phyloP scores from a whole-genome alignment of 306 rosid genomes.

The Cucurbita moschata region DNA sequence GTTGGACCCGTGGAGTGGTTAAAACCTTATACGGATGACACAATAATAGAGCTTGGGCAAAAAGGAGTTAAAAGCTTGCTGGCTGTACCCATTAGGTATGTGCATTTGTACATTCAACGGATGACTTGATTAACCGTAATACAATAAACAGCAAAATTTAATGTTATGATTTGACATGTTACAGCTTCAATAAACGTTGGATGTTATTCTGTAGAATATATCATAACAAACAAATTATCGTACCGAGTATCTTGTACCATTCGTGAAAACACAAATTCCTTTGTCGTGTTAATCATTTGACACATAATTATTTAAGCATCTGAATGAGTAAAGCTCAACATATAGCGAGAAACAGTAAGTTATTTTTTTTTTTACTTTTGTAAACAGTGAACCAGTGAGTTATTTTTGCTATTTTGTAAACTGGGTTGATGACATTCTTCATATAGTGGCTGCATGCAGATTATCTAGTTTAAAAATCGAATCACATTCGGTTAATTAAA shows the following conservation, averaged over 20 bases:
- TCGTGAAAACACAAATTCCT: neutral
- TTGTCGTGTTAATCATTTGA: neutral
- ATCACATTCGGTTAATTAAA: neutral
- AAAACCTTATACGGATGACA: constrained; percentile 94
- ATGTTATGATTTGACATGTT: neutral
- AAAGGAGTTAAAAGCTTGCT: constrained; percentile 72
- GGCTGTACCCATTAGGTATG: constrained; percentile 94
- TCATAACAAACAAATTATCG: neutral
- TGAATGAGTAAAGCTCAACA: neutral
- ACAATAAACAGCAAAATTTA: neutral
- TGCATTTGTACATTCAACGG: neutral
- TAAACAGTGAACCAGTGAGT: neutral
- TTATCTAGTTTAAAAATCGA: neutral
- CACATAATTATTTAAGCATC: neutral
- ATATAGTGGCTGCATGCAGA: neutral
- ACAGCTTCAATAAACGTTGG: neutral
- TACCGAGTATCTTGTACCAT: neutral
- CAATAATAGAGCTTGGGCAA: constrained; percentile 86
- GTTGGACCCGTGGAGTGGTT: constrained; percentile 99
- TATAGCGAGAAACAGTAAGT: neutral
- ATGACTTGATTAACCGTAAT: neutral
- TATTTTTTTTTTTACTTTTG: neutral
- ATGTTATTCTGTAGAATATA: neutral
- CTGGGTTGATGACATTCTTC: neutral
- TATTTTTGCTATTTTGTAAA: neutral